A percentile compares a stretch with the other conserved stretches of the same genome.
phyloP scores from a whole-genome alignment of 148 eudicot genomes.

The Pouteria glomerata region DNA sequence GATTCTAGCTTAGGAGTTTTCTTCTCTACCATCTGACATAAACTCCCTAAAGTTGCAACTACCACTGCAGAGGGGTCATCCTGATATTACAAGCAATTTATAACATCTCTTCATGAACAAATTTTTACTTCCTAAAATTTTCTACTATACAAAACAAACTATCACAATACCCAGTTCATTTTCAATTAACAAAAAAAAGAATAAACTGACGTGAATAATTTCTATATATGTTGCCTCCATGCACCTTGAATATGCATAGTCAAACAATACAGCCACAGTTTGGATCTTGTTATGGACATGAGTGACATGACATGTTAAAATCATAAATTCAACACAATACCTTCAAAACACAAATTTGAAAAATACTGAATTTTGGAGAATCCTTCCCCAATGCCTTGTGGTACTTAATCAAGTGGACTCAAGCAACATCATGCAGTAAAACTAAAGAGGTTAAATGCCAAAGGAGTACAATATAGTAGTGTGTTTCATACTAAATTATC shows the following conservation, averaged over 20 bases:
- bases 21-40: constrained; percentile 90
- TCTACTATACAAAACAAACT: constrained; percentile 2
- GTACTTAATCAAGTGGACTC: too few species aligned
- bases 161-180: not conserved
- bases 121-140: not conserved
- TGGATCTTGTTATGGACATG: not conserved
- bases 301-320: too few species aligned
- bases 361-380: too few species aligned
- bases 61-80: constrained; percentile 87
- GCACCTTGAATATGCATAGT: not conserved
- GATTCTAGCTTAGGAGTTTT: constrained; percentile 57
- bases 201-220: not conserved
- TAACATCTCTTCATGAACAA: not conserved
- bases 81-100: constrained; percentile 28
- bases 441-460: too few species aligned
- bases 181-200: too few species aligned
- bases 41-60: constrained; percentile 78
- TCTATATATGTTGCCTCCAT: not conserved
- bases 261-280: not conserved
- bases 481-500: too few species aligned
- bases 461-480: too few species aligned
- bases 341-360: too few species aligned
- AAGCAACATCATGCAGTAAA: too few species aligned
- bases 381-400: too few species aligned
- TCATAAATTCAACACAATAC: constrained; percentile 26